These are phyloP conservation scores for Coprinellus aureogranulatus DNA, from an alignment of 768 basidiomycete species.

Conservation along the genomic window DNA sequence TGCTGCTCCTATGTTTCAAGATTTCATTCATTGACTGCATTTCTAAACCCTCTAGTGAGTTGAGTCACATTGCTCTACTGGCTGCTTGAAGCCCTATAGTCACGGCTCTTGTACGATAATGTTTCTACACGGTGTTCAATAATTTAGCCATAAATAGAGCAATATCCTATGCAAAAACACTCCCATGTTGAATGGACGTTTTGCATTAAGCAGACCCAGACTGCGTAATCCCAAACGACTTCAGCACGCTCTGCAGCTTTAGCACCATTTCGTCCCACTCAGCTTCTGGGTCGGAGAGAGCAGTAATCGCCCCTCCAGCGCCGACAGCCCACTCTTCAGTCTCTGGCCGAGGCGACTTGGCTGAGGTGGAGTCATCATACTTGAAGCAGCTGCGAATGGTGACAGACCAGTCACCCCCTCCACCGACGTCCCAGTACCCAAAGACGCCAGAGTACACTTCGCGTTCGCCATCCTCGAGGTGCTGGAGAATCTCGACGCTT, in stretches of 20 bases:
- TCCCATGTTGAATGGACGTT: slow-evolving; percentile 5
- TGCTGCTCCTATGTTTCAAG: slow-evolving; percentile 2
- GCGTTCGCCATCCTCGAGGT: slow-evolving; percentile 69
- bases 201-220: slow-evolving; percentile 7
- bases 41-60: slow-evolving; percentile 50
- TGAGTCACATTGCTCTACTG: slow-evolving; percentile 80
- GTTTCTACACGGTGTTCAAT: too few relatives aligned
- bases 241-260: slow-evolving; percentile 80
- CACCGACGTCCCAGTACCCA: slow-evolving; percentile 89
- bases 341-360: slow-evolving; percentile 8
- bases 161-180: not conserved
- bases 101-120: too few relatives aligned
- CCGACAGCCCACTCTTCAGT: slow-evolving; percentile 76
- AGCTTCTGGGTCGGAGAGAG: slow-evolving; percentile 75
- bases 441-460: slow-evolving; percentile 90
- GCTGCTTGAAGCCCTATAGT: slow-evolving; percentile 36
- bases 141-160: slow-evolving; percentile 3
- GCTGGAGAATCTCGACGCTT: slow-evolving; percentile 84
- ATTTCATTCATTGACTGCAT: slow-evolving; percentile 4
- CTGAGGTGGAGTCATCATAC: slow-evolving; percentile 39
- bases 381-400: slow-evolving; percentile 92
- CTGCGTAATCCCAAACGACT: slow-evolving; percentile 50
- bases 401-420: slow-evolving; percentile 90
- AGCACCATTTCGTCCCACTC: slow-evolving; percentile 95
- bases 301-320: slow-evolving; percentile 96